Evolutionary conservation across 2,329 filamentous ascomycete genomes (phyloP).

Genomic region (Arthrobotrys sinensis): DNA sequence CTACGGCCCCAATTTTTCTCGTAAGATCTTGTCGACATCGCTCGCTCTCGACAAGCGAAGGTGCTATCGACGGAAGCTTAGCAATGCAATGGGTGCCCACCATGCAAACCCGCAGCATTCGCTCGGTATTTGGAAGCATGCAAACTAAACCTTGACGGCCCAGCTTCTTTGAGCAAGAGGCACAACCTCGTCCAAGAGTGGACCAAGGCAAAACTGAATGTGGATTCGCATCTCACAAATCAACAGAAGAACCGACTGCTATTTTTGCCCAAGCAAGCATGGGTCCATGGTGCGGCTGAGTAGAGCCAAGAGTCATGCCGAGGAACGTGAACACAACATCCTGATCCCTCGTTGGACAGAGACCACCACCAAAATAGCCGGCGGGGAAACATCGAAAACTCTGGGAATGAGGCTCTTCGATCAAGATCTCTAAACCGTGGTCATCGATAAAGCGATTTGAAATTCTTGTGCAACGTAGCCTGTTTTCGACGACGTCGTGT

Average conservation of each 20-base stretch:
- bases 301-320: constrained; percentile 37
- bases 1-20: background rate
- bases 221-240: constrained; percentile 32
- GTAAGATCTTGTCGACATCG: constrained; percentile 30
- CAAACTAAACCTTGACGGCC: constrained; percentile 18
- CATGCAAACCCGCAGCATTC: background rate
- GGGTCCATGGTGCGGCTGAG: constrained; percentile 59
- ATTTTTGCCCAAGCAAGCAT: constrained; percentile 56
- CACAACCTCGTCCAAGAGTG: background rate
- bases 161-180: constrained; percentile 35
- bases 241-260: constrained; percentile 35
- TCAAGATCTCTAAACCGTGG: background rate
- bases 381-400: constrained; percentile 1
- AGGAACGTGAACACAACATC: constrained; percentile 19
- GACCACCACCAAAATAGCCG: constrained; percentile 35
- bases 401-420: constrained; percentile 23
- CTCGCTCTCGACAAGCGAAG: constrained; percentile 28
- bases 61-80: constrained; percentile 15
- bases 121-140: constrained; percentile 58
- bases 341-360: constrained; percentile 37
- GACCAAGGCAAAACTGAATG: constrained; percentile 35
- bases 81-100: constrained; percentile 5
- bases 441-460: constrained; percentile 22
- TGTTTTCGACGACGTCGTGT: constrained; percentile 20
- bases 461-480: constrained; percentile 30